Evolutionary conservation across 345 rosid genomes (phyloP), one percentile per base, ranked within the genome.

Genomic region (Hirschfeldia incana): DNA sequence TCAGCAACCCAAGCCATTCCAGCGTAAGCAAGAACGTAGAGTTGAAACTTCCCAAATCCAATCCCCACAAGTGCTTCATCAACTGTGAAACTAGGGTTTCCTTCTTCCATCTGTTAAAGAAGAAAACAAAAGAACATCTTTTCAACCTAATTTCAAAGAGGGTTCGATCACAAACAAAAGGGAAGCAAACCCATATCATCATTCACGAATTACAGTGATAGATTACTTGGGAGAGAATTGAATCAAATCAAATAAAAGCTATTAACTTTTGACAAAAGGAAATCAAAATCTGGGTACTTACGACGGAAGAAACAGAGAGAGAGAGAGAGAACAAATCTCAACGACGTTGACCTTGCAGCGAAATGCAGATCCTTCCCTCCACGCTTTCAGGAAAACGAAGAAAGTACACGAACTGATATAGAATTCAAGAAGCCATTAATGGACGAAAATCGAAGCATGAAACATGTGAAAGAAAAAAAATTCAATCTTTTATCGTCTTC

Each of bases 1-100:
- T 94, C 98, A 3, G 92, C 93, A 74, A 88, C 32, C 98, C 90
- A 90, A 63, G 88, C 98, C 94, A 94, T 87, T 74, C 97, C 98
- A 66, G 97, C 93, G 74, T 94, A 94, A 68, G 88, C 90, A 67
- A 92, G 90, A 49, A 94, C 88, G 49, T 83, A 78, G 4, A 72
- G 37, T 63, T 94, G 98, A 71, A 88, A 94, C 75, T 90, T 94
- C 32, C 98, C 98, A 75, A 94, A 94, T 37, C 97, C 97, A 86
- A 85, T 65, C n/a, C 83, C 74, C 79, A 86, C 73, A 82, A 94
- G 93, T 68, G 98, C 98, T 72, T 92, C 98, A 71, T 94, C 98
- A 65, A 92, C 91, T 1, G 93, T 89, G 79, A 85, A 94, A 11
- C 65, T 72, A 59, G 33, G 78, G 28, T 46, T 82, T 59, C 77